Base-by-base conservation (phyloP, 495 filamentous ascomycete genomes). In the Podospora anserina region DNA sequence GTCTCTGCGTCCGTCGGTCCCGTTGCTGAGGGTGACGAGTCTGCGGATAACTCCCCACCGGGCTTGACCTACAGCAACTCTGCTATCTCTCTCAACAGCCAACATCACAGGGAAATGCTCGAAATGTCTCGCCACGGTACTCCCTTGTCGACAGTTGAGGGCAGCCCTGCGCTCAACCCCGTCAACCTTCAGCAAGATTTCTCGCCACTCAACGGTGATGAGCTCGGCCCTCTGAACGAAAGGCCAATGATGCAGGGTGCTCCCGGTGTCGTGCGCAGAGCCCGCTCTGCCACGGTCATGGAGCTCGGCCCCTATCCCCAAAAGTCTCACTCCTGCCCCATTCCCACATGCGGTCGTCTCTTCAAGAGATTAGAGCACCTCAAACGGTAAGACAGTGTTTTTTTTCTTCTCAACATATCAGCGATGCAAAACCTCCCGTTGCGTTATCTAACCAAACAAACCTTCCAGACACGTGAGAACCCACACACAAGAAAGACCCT, bases 331-430 rank as follows among this genome's bases (percentile, higher is more conserved):
- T 97, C 93, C 9, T 99, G 95, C 82, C 95, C 95, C n/a, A 99
- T 99, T 77, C 96, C 96, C 28, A 93, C 93, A 27, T 99, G 95
- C 78, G 95, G 96, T 57, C 90, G 96, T 77, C 86, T 97, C 70
- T 99, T 99, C 86, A 99, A 99, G 88, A 89, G 95, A 76, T 87
- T 99, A 84, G 95, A 99, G 81, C 95, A 99, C 85, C 88, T 99
- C 74, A 99, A 99, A 85, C 90, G 95, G 92, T 97, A 92, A 87
- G 92, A 80, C 78, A 75, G 75, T 68, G 68, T 70, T 59, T 53
- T 59, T 77, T 80, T 80, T 81, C 23, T 80, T 81, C 23, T 32
- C 1, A 78, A 77, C 85, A 83, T 88, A 75, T 82, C 74, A 69
- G 68, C 67, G 23, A 71, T 72, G 30, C 23, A 26, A 54, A 70